Percentiles rank a stretch among this genome's conserved stretches.
Conservation (phyloP, 202 grass and related monocot species). For the Schoenoplectus tabernaemontani region DNA sequence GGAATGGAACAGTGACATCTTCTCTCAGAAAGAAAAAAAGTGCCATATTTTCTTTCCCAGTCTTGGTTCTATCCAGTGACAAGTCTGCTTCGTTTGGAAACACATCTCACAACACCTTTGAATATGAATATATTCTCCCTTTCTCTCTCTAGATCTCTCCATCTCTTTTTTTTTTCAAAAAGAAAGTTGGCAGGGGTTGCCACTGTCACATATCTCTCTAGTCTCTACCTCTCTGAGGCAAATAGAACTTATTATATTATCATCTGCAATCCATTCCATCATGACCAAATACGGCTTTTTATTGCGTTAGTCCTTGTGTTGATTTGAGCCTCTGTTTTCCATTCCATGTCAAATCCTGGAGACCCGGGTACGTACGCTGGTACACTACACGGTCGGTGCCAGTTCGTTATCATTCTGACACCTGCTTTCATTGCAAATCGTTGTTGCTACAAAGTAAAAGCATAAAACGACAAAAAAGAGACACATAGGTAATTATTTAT, state of each 20-base stretch:
- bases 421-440: neutral
- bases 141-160: neutral
- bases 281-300: neutral
- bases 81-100: constrained; percentile 11
- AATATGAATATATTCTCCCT: neutral
- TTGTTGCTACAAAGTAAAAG: neutral
- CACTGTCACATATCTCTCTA: too few relatives aligned
- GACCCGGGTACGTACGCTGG: constrained; percentile 6
- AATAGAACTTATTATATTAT: too few relatives aligned
- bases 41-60: neutral
- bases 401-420: neutral
- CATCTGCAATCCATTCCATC: neutral
- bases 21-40: too few relatives aligned
- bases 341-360: constrained; percentile 21
- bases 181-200: too few relatives aligned
- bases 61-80: neutral
- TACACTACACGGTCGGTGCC: neutral
- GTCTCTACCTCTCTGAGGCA: too few relatives aligned
- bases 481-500: neutral
- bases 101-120: neutral
- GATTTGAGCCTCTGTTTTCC: neutral
- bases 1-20: neutral
- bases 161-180: neutral
- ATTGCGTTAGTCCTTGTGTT: neutral
- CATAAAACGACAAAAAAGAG: neutral